Percentiles rank a stretch among this genome's conserved stretches.
phyloP scores from a whole-genome alignment of 495 filamentous ascomycete species.

The Immersiella caudata region DNA sequence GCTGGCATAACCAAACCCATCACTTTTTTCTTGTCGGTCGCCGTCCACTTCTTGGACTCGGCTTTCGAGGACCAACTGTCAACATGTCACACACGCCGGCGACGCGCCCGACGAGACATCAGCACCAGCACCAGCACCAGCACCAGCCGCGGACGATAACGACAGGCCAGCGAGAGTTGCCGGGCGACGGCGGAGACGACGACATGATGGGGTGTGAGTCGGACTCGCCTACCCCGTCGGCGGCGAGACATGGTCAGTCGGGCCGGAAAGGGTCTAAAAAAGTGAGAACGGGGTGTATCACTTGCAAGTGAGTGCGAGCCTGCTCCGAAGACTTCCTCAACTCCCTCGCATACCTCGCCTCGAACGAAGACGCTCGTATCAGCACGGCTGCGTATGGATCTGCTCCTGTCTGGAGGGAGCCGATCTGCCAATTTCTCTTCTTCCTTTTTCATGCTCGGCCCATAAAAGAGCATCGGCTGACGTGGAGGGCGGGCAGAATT shows the following conservation, averaged over 20 bases:
- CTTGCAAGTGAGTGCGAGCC: constrained; percentile 40
- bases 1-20: neutral
- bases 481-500: constrained; percentile 33
- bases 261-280: constrained; percentile 42
- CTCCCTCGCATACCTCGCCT: neutral
- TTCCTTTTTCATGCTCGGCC: too few species aligned
- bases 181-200: neutral
- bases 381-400: too few species aligned
- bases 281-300: constrained; percentile 42
- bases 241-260: constrained; percentile 25
- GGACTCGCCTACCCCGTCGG: constrained; percentile 30
- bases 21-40: neutral
- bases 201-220: constrained; percentile 30
- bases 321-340: neutral
- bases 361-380: neutral
- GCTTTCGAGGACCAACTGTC: neutral
- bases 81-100: neutral
- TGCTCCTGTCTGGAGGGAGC: too few species aligned
- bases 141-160: neutral
- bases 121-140: constrained; percentile 8
- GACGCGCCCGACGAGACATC: neutral
- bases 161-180: neutral
- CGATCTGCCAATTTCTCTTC: too few species aligned
- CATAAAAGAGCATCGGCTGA: too few species aligned
- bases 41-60: neutral